Evolutionary conservation across 2,329 filamentous ascomycete genomes (phyloP), one percentile per base, ranked within the genome.

Genomic region (Colletotrichum scovillei): DNA sequence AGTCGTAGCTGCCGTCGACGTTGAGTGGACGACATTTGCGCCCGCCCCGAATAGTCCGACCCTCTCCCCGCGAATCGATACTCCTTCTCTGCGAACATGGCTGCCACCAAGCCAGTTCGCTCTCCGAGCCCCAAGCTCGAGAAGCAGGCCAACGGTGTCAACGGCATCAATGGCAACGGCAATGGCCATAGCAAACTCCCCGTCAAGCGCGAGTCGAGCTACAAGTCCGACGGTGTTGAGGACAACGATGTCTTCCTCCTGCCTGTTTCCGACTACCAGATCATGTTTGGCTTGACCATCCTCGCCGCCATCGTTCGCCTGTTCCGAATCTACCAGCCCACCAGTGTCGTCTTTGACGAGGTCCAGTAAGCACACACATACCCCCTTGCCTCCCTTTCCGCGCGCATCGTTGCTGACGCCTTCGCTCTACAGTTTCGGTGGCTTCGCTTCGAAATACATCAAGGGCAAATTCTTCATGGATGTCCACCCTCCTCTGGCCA

Each of bases 381-480:
- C 42, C 8, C 28, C 5, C n/a, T 72, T 28, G 69, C 69, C 67
- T 16, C 28, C n/a, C n/a, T n/a, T 55, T 8, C 42, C n/a, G 2
- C 38, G 19, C 22, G 19, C 22, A 56, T 66, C 30, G 49, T 64
- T 68, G 62, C 55, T 69, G 55, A 68, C 19, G 19, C 32, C 35
- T 28, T 55, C 32, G 7, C 62, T 12, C 30, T 75, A 76, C 80
- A 98, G 95, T 85, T 99, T 99, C 83, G 97, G 97, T 82, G 97
- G 97, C 62, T 99, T 99, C 82, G 97, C 97, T 76, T 95, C 94
- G 78, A 99, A 99, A 85, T 99, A 99, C 84, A 98, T 99, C 89
- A 98, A 99, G 88, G 97, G 97, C 80, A 93, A 90, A 82, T 99
- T 99, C 90, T 99, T 99, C 84, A 99, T 99, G 97, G 97, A 99